Evolutionary conservation across 306 rosid genomes (phyloP).

Genomic region (Psophocarpus tetragonolobus): DNA sequence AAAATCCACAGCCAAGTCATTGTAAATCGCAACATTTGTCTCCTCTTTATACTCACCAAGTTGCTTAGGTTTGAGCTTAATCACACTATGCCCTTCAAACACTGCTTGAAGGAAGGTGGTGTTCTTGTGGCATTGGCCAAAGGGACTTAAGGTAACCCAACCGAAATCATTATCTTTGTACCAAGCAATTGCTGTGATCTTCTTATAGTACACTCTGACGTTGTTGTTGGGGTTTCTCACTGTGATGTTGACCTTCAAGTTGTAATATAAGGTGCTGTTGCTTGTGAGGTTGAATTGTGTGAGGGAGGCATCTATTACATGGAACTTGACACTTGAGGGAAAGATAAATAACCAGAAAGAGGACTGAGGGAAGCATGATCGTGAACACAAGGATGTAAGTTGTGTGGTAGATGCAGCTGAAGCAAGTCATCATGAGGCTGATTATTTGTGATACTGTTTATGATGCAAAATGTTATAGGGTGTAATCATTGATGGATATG

Average conservation of each 20-base stretch:
- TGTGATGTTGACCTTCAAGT: constrained; percentile 39
- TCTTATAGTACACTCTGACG: constrained; percentile 24
- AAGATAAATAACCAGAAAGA: constrained; percentile 9
- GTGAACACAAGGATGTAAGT: background rate
- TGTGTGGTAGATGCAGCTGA: background rate
- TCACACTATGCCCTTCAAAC: constrained; percentile 27
- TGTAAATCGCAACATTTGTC: constrained; percentile 8
- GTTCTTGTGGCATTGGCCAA: constrained; percentile 44
- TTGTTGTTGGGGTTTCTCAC: constrained; percentile 39
- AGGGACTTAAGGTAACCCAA: constrained; percentile 30
- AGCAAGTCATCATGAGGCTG: background rate
- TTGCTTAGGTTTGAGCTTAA: constrained; percentile 15
- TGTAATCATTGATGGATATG: background rate
- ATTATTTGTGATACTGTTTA: too few relatives aligned
- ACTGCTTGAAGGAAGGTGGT: constrained; percentile 28
- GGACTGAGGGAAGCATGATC: background rate
- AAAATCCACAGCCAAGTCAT: constrained; percentile 34
- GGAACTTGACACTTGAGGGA: constrained; percentile 35
- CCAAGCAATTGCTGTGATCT: constrained; percentile 28
- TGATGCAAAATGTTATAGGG: background rate
- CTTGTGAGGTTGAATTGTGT: constrained; percentile 39
- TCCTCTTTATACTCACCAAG: constrained; percentile 33
- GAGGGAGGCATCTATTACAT: constrained; percentile 32
- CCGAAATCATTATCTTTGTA: constrained; percentile 31
- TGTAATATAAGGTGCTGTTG: constrained; percentile 35